Evolutionary conservation across 2,329 filamentous ascomycete species (phyloP).

Genomic region (Zymoseptoria ardabiliae): DNA sequence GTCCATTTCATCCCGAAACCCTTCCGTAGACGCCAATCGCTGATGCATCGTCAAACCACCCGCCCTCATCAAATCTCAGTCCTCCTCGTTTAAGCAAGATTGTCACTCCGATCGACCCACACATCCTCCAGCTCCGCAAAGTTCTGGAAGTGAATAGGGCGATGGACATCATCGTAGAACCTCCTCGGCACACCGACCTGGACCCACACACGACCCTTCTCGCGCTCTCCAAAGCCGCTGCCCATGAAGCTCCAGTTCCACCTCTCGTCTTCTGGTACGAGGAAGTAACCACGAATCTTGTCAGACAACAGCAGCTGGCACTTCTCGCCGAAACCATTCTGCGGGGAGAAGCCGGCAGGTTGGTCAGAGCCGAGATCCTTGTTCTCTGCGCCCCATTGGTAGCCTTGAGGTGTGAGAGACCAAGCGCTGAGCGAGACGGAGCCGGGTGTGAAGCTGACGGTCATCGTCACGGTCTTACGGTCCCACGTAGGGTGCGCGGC

Average conservation of each 20-base stretch:
- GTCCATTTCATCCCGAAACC: background rate
- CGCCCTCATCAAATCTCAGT: background rate
- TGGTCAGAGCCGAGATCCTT: conserved; percentile 87
- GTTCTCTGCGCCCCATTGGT: conserved; percentile 96
- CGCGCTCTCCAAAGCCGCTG: conserved; percentile 73
- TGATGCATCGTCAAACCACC: background rate
- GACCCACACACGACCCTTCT: conserved; percentile 77
- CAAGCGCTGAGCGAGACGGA: conserved; percentile 92
- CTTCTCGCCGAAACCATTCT: conserved; percentile 74
- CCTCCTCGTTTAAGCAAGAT: conserved; percentile 60
- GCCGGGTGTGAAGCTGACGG: conserved; percentile 91
- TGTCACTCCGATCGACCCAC: conserved; percentile 87
- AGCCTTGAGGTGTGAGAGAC: conserved; percentile 83
- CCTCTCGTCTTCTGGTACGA: conserved; percentile 79
- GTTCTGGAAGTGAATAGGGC: conserved; percentile 91
- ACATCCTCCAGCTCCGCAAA: conserved; percentile 97
- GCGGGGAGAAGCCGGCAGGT: conserved; percentile 70
- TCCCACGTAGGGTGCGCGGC: conserved; percentile 75
- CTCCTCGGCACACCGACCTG: conserved; percentile 82
- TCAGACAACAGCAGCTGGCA: conserved; percentile 89
- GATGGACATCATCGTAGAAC: conserved; percentile 89
- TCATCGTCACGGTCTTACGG: conserved; percentile 87
- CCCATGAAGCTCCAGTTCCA: conserved; percentile 99
- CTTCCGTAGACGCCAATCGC: background rate
- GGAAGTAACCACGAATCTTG: conserved; percentile 90